A percentile compares a stretch with the other conserved stretches of the same genome.
Conservation (phyloP, 768 basidiomycete genomes). For the Holtermanniella nyarrowii region DNA sequence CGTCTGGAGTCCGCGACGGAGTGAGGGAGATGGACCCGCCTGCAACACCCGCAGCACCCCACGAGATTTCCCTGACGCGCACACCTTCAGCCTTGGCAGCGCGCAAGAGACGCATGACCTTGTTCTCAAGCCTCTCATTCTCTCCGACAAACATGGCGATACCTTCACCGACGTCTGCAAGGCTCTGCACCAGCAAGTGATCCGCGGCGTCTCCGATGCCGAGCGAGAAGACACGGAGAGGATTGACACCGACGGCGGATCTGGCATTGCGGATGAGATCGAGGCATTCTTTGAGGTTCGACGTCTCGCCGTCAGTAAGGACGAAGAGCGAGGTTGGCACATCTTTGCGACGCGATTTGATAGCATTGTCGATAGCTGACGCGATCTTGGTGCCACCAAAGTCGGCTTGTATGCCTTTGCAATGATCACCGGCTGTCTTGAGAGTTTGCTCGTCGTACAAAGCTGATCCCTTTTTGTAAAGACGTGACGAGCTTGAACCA, state of each 20-base stretch:
- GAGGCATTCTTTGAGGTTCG: constrained; percentile 8
- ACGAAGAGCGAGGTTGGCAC: constrained; percentile 49
- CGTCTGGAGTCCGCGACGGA: background rate
- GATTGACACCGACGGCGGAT: background rate
- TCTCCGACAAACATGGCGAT: constrained; percentile 46
- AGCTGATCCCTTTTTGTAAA: constrained; percentile 42
- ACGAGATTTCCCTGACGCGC: constrained; percentile 37
- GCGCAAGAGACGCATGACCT: constrained; percentile 48
- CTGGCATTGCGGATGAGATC: background rate
- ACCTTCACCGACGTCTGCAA: constrained; percentile 53
- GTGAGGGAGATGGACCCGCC: background rate
- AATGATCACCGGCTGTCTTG: constrained; percentile 32
- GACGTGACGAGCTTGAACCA: constrained; percentile 30
- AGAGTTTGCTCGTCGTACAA: constrained; percentile 5
- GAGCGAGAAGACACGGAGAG: constrained; percentile 50
- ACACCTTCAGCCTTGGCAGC: constrained; percentile 49
- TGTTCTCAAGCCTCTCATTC: constrained; percentile 46
- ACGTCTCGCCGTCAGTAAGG: constrained; percentile 51
- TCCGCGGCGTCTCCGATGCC: constrained; percentile 52
- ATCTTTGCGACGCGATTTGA: constrained; percentile 38
- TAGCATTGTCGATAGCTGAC: constrained; percentile 43
- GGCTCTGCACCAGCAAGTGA: constrained; percentile 48
- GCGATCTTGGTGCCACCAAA: constrained; percentile 50
- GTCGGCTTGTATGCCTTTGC: constrained; percentile 44
- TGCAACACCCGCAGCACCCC: constrained; percentile 47